These are phyloP conservation scores for Colletotrichum trifolii DNA, from an alignment of 2,329 filamentous ascomycete species.

Conservation along the genomic window DNA sequence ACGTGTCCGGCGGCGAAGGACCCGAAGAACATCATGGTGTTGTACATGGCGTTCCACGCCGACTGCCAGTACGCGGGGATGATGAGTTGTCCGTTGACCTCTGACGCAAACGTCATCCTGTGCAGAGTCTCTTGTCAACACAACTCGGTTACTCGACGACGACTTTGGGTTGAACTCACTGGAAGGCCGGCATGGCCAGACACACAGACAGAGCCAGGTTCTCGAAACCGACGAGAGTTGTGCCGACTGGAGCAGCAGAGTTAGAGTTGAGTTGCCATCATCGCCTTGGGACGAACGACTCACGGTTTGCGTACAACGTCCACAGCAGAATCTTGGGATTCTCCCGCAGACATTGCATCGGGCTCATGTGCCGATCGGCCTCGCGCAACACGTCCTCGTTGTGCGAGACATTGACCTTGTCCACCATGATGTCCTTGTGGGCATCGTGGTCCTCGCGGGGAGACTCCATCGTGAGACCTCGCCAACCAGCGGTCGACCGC, in stretches of 20 bases:
- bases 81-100: conserved; percentile 37
- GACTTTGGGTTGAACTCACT: conserved; percentile 21
- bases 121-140: neutral
- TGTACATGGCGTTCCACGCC: conserved; percentile 40
- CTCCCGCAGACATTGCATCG: conserved; percentile 25
- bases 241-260: conserved; percentile 23
- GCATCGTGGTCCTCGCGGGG: conserved; percentile 7
- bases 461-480: conserved; percentile 19
- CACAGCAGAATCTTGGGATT: conserved; percentile 31
- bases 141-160: neutral
- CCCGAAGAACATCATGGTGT: conserved; percentile 39
- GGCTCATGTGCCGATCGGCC: conserved; percentile 28
- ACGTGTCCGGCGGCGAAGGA: conserved; percentile 36
- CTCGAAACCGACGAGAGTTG: conserved; percentile 37
- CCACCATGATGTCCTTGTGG: conserved; percentile 12
- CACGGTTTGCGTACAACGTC: conserved; percentile 36
- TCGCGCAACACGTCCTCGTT: conserved; percentile 28
- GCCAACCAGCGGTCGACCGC: neutral
- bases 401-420: conserved; percentile 24
- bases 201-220: conserved; percentile 38
- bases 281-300: neutral
- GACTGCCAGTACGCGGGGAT: conserved; percentile 41
- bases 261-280: conserved; percentile 4
- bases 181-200: conserved; percentile 39
- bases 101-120: conserved; percentile 37